These are phyloP conservation scores for Aspergillus arachidicola DNA, from an alignment of 2,329 filamentous ascomycete species.

Conservation along the genomic window DNA sequence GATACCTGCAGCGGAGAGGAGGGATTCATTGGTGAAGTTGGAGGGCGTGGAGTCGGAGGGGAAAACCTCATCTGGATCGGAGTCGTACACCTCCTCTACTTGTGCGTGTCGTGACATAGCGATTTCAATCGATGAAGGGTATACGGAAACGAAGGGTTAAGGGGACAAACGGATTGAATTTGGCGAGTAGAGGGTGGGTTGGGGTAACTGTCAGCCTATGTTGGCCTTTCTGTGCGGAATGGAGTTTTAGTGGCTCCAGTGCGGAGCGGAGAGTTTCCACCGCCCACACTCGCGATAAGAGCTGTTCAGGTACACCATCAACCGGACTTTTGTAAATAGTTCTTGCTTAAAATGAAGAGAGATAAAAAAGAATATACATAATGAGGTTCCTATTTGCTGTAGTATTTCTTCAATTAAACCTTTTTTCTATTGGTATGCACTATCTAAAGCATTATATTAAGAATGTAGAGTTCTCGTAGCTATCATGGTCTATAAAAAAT, in stretches of 20 bases:
- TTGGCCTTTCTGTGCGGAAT: conserved; percentile 25
- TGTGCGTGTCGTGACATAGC: conserved; percentile 77
- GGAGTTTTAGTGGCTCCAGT: conserved; percentile 20
- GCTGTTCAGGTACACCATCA: background rate
- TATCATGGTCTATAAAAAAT: background rate
- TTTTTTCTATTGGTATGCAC: background rate
- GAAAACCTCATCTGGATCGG: conserved; percentile 86
- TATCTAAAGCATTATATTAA: background rate
- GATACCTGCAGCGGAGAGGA: conserved; percentile 41
- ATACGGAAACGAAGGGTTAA: background rate
- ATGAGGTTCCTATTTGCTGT: background rate
- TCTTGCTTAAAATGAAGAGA: background rate
- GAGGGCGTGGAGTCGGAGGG: conserved; percentile 56
- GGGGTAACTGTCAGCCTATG: conserved; percentile 14
- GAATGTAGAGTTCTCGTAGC: background rate
- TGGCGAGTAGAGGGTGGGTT: background rate
- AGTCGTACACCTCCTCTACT: conserved; percentile 91
- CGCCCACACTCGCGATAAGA: background rate
- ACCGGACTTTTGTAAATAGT: background rate
- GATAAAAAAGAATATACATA: background rate
- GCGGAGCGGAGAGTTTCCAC: conserved; percentile 17
- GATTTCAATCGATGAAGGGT: background rate
- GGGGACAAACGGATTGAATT: background rate
- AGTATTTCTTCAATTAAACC: background rate
- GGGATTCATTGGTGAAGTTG: conserved; percentile 50